Evolutionary conservation across 2,329 filamentous ascomycete genomes (phyloP).

Genomic region (Colletotrichum caudatum): DNA sequence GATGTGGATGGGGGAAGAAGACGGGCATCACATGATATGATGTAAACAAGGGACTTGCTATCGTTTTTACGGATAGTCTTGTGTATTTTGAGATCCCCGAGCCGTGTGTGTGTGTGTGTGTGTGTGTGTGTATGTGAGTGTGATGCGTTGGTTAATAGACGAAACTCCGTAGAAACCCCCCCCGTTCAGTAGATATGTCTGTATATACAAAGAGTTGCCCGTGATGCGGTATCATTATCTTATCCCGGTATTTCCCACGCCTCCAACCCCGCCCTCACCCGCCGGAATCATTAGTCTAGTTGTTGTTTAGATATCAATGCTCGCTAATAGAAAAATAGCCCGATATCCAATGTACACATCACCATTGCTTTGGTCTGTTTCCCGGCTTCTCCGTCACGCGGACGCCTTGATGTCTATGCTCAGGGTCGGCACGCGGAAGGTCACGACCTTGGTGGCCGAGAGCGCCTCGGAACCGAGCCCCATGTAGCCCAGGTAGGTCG

Average conservation of each 20-base stretch:
- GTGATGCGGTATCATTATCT: slow-evolving; percentile 25
- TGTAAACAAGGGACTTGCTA: no score
- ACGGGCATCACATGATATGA: not conserved
- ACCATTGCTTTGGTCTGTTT: slow-evolving; percentile 11
- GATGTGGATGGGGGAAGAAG: not conserved
- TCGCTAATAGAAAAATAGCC: slow-evolving; percentile 24
- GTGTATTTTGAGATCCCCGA: not conserved
- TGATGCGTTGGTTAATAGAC: not conserved
- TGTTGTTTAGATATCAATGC: slow-evolving; percentile 39
- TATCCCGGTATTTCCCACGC: slow-evolving; percentile 24
- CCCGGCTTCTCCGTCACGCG: not conserved
- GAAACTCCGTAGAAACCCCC: not conserved
- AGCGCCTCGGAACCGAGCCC: slow-evolving; percentile 65
- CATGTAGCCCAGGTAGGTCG: slow-evolving; percentile 64
- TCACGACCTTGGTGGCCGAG: slow-evolving; percentile 57
- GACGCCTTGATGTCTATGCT: slow-evolving; percentile 49
- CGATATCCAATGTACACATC: slow-evolving; percentile 36
- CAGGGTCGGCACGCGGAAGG: slow-evolving; percentile 58
- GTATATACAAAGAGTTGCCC: slow-evolving; percentile 14
- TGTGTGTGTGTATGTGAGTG: not conserved
- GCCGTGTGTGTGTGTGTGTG: not conserved
- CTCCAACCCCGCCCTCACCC: not conserved
- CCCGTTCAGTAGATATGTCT: slow-evolving; percentile 11
- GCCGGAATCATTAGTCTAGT: slow-evolving; percentile 36
- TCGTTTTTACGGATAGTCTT: no score